phyloP scores from a whole-genome alignment of 1,284 basidiomycete genomes.

The Malassezia pachydermatis region DNA sequence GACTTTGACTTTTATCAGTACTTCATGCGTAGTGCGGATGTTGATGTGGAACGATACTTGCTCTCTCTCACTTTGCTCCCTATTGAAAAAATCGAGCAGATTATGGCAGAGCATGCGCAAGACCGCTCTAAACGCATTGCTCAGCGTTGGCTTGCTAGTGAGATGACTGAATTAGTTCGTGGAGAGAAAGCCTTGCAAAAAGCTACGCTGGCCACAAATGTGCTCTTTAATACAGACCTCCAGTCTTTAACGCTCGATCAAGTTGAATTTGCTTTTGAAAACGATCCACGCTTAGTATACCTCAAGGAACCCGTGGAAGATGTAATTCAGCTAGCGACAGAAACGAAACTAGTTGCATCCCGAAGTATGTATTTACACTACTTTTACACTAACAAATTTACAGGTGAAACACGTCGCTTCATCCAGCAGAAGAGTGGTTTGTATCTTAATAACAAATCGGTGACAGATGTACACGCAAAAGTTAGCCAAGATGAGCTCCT shows the following conservation, averaged over 20 bases:
- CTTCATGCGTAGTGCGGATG: conserved; percentile 71
- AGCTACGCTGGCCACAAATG: conserved; percentile 57
- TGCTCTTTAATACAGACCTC: conserved; percentile 58
- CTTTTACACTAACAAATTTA: neutral
- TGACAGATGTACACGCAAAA: conserved; percentile 1
- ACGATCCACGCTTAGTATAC: conserved; percentile 52
- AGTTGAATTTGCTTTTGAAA: conserved; percentile 55
- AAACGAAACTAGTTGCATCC: conserved; percentile 9
- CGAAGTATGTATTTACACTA: conserved; percentile 6
- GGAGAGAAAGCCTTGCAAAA: conserved; percentile 51
- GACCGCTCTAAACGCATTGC: conserved; percentile 58
- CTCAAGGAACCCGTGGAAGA: conserved; percentile 1
- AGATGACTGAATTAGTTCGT: conserved; percentile 66
- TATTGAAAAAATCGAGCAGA: conserved; percentile 55
- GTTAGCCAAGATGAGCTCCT: conserved; percentile 1
- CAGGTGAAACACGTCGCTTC: conserved; percentile 16
- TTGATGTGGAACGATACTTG: conserved; percentile 70
- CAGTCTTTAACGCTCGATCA: conserved; percentile 52
- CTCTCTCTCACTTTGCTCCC: conserved; percentile 73
- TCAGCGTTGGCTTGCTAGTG: conserved; percentile 69
- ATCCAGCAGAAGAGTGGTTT: conserved; percentile 16
- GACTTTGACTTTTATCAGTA: conserved; percentile 57
- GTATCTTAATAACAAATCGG: conserved; percentile 13
- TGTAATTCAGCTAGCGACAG: neutral
- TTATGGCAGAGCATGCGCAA: conserved; percentile 57